Base-by-base conservation (phyloP, 176 grass and related monocot genomes). In the maize (Zea mays) region DNA sequence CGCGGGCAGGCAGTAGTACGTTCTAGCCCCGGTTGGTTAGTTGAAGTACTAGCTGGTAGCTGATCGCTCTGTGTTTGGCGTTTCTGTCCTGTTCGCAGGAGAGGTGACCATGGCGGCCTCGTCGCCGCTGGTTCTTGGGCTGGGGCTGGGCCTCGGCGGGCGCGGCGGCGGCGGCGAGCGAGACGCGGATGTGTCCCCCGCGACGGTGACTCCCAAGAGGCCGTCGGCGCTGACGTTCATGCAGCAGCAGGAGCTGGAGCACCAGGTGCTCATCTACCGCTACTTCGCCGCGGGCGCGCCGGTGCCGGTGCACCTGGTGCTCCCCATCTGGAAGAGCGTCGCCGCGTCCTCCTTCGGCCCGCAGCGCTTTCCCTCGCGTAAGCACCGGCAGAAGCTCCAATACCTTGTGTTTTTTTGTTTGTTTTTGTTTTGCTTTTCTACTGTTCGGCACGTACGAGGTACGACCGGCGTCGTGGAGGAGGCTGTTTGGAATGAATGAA, bases 281-380 rank as follows among this genome's bases (percentile, higher is more conserved):
- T 98, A 94, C 92, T 92, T 98, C 87, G 85, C 87, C 20, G 91
- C 92, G 1, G 96, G 92, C 37, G 87, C 89, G 48, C 89, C 96
- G n/a, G 92, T 94, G 69, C 96, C 91, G 37, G 83, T 94, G 56
- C 92, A 98, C 84, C 96, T 98, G 10, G 89, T 98, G 13, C 89
- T 94, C 34, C 95, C 96, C 71, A 98, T 98, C 56, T 98, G 96
- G 92, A 98, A 98, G 87, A 98, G 96, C 86, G 83, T 98, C 61
- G 92, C 90, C 21, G 83, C 96, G 34, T 88, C 96, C 74, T 95
- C 96, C 46, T 98, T 92, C 59, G 91, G 85, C 36, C 87, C 87
- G 0, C 86, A 90, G 65, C 89, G 85, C 57, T 98, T 85, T 84
- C 92, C 96, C n/a, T 90, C 93, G 4, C 57, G 93, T 97, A 3